These are phyloP conservation scores for Passalora sequoiae DNA, from an alignment of 2,329 filamentous ascomycete genomes.

Conservation along the genomic window DNA sequence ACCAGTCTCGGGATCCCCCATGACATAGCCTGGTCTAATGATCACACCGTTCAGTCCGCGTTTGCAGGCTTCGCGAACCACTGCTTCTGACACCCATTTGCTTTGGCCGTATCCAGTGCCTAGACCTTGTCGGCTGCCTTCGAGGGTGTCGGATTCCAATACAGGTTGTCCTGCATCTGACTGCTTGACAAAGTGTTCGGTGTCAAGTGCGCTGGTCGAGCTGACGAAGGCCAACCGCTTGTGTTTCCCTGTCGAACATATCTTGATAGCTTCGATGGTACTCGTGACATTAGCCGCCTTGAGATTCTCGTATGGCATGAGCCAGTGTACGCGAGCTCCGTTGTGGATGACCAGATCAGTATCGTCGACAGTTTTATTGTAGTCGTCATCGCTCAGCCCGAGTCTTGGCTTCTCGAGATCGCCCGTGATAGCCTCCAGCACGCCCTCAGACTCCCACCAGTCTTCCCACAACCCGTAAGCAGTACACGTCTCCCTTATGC, in stretches of 20 bases:
- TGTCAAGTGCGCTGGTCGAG: conserved; percentile 78
- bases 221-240: conserved; percentile 79
- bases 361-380: conserved; percentile 59
- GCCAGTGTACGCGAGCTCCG: conserved; percentile 74
- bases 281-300: conserved; percentile 72
- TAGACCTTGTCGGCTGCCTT: conserved; percentile 69
- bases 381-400: conserved; percentile 62
- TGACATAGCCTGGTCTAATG: conserved; percentile 78
- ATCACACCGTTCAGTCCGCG: conserved; percentile 71
- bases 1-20: conserved; percentile 66
- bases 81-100: conserved; percentile 74
- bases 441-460: conserved; percentile 55
- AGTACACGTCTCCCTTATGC: conserved; percentile 62
- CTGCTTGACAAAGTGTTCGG: conserved; percentile 70
- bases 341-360: conserved; percentile 73
- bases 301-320: conserved; percentile 68
- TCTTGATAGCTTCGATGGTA: conserved; percentile 68
- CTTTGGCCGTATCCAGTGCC: conserved; percentile 85
- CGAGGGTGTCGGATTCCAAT: conserved; percentile 70
- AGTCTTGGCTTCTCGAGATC: conserved; percentile 69
- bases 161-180: conserved; percentile 66
- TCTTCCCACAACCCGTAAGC: conserved; percentile 77
- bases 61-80: conserved; percentile 72
- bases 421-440: conserved; percentile 63
- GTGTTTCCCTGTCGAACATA: conserved; percentile 70